Conservation (phyloP, 2,329 filamentous ascomycete genomes). For the Penicillium hordei region DNA sequence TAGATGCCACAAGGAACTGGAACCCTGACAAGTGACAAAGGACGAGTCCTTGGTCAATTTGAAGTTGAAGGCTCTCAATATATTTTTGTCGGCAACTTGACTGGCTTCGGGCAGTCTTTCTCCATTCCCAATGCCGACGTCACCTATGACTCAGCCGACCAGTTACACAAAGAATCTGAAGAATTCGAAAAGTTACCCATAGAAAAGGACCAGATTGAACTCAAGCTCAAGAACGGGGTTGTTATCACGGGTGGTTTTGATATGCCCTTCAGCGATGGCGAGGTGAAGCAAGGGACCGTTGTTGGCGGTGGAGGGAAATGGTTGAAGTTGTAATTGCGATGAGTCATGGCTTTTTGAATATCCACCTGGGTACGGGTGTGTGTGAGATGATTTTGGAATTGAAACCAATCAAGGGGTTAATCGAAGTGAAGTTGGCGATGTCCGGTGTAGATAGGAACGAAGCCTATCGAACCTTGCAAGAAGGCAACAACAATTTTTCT, state of each 20-base stretch:
- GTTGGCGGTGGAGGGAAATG: slow-evolving; percentile 7
- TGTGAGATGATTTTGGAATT: neutral
- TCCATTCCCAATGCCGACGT: slow-evolving; percentile 9
- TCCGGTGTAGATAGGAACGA: no score
- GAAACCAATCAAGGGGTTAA: neutral
- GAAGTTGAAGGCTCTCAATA: slow-evolving; percentile 9
- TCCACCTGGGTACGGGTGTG: neutral
- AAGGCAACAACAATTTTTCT: neutral
- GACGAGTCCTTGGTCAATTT: slow-evolving; percentile 13
- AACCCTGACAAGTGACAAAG: slow-evolving; percentile 10
- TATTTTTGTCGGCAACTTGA: slow-evolving; percentile 10
- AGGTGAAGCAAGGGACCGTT: slow-evolving; percentile 4
- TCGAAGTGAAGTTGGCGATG: neutral
- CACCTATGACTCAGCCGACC: slow-evolving; percentile 9
- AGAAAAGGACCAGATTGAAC: slow-evolving; percentile 9
- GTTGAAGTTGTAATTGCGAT: slow-evolving; percentile 6
- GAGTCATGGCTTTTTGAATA: neutral
- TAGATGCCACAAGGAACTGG: slow-evolving; percentile 11
- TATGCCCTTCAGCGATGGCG: slow-evolving; percentile 10
- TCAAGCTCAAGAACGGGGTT: slow-evolving; percentile 9
- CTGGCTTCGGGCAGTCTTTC: slow-evolving; percentile 6
- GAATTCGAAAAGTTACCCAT: slow-evolving; percentile 9
- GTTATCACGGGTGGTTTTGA: slow-evolving; percentile 10
- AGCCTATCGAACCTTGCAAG: neutral
- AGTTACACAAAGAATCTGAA: slow-evolving; percentile 3